Evolutionary conservation across 331 rosid genomes (phyloP).

Genomic region (Quercus phellos): DNA sequence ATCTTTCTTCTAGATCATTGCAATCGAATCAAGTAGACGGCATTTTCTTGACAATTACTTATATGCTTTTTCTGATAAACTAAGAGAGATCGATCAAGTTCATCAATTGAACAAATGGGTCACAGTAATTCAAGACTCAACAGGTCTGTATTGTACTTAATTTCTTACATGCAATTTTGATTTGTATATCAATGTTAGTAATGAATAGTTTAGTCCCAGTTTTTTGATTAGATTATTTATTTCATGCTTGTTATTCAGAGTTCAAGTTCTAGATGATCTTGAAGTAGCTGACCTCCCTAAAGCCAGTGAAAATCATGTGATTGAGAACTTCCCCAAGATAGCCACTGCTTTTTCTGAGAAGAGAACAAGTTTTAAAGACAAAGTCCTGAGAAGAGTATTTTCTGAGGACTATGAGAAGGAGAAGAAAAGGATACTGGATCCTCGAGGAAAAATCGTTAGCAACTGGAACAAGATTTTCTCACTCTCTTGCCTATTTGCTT

Average conservation of each 20-base stretch:
- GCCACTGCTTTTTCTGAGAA: background rate
- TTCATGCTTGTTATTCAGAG: constrained; percentile 13
- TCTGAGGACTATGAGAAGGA: constrained; percentile 52
- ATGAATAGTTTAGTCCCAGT: background rate
- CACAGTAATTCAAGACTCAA: constrained; percentile 34
- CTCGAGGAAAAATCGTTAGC: constrained; percentile 33
- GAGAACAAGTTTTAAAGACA: constrained; percentile 31
- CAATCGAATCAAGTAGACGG: too few species aligned
- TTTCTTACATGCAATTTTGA: background rate
- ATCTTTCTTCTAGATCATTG: too few species aligned
- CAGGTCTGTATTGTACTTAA: constrained; percentile 17
- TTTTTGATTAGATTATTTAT: too few species aligned
- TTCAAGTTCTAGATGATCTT: constrained; percentile 28
- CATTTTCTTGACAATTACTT: too few species aligned
- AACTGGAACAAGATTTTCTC: constrained; percentile 47
- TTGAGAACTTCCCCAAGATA: background rate
- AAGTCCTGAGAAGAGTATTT: constrained; percentile 51
- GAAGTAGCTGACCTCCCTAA: constrained; percentile 22
- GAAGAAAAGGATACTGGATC: constrained; percentile 40
- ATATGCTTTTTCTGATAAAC: too few species aligned
- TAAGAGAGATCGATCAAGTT: too few species aligned
- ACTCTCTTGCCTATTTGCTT: constrained; percentile 36
- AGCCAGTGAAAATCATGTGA: constrained; percentile 22
- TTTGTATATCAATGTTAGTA: too few species aligned
- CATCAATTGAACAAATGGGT: constrained; percentile 21